These are phyloP conservation scores for Fomitopsis pinicola DNA, from an alignment of 1,284 basidiomycete genomes.

Conservation along the genomic window DNA sequence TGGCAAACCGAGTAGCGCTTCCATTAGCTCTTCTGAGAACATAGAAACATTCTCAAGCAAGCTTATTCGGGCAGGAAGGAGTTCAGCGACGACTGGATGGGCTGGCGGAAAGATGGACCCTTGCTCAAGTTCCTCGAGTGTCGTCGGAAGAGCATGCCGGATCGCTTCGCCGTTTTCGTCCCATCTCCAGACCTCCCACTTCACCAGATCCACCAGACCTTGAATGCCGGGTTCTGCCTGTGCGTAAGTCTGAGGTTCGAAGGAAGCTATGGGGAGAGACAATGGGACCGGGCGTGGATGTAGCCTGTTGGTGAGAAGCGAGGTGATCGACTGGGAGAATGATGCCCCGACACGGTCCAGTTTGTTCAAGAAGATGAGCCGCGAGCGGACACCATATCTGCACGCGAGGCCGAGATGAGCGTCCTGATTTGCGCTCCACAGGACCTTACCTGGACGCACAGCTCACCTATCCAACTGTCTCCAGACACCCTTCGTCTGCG, in stretches of 20 bases:
- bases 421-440: not conserved
- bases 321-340: slow-evolving; percentile 64
- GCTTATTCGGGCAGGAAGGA: slow-evolving; percentile 62
- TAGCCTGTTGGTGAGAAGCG: slow-evolving; percentile 67
- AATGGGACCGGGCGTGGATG: slow-evolving; percentile 72
- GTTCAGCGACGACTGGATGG: slow-evolving; percentile 65
- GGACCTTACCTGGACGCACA: slow-evolving; percentile 27
- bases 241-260: slow-evolving; percentile 57
- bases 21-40: slow-evolving; percentile 77
- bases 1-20: slow-evolving; percentile 57
- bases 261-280: slow-evolving; percentile 76
- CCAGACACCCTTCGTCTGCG: slow-evolving; percentile 90
- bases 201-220: slow-evolving; percentile 76
- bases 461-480: slow-evolving; percentile 75
- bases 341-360: slow-evolving; percentile 84
- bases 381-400: slow-evolving; percentile 75
- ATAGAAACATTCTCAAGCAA: slow-evolving; percentile 78
- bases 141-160: slow-evolving; percentile 49
- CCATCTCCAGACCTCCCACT: slow-evolving; percentile 80
- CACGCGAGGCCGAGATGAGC: not conserved
- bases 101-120: slow-evolving; percentile 42
- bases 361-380: slow-evolving; percentile 86
- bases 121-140: slow-evolving; percentile 37
- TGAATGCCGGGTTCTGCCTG: slow-evolving; percentile 72
- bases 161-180: slow-evolving; percentile 40